These are phyloP conservation scores for Leccinum obscurum DNA, from an alignment of 768 basidiomycete genomes.

Conservation along the genomic window DNA sequence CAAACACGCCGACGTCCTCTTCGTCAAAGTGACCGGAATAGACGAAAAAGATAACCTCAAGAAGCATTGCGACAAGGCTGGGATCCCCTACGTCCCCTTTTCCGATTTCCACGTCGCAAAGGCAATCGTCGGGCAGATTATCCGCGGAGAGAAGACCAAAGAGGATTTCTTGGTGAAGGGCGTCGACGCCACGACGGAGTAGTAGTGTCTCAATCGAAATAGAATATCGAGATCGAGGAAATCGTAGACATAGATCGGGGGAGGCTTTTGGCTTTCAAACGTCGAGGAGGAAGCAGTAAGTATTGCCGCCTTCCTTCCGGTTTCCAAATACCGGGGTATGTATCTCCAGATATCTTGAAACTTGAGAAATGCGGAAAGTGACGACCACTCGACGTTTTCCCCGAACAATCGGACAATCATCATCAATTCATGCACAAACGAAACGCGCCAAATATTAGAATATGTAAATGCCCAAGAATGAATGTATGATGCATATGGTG, in stretches of 20 bases:
- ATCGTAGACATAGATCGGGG: neutral
- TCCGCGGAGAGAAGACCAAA: constrained; percentile 54
- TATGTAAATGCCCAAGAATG: neutral
- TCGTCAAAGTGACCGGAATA: constrained; percentile 79
- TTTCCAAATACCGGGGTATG: neutral
- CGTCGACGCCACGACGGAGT: neutral
- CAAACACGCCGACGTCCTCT: constrained; percentile 88
- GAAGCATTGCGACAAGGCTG: constrained; percentile 74
- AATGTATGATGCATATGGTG: neutral
- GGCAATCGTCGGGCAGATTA: constrained; percentile 61
- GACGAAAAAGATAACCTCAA: constrained; percentile 82
- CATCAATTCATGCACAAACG: neutral
- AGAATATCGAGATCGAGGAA: neutral
- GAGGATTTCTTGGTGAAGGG: constrained; percentile 23
- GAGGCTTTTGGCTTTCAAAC: neutral
- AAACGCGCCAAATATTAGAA: neutral
- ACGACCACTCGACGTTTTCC: neutral
- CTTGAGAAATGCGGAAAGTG: neutral
- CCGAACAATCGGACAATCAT: neutral
- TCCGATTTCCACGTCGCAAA: constrained; percentile 65
- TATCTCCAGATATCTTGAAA: neutral
- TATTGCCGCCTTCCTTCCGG: neutral
- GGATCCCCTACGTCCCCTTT: constrained; percentile 81
- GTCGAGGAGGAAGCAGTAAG: neutral
- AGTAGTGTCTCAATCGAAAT: neutral